phyloP scores from a whole-genome alignment of 2,329 filamentous ascomycete genomes.

The Aspergillus chevalieri region DNA sequence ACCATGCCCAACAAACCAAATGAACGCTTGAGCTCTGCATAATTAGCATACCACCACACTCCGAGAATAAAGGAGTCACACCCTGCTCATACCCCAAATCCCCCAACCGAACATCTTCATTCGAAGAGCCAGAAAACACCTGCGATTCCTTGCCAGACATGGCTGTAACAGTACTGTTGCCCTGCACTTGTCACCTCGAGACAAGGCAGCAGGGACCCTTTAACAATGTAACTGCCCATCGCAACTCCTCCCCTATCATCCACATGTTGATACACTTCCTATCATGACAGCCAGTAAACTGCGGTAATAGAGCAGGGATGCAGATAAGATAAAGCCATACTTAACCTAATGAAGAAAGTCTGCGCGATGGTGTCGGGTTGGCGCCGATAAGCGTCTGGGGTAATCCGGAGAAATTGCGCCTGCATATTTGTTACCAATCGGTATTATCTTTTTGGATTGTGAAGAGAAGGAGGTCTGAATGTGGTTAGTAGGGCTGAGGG shows the following conservation, averaged over 20 bases:
- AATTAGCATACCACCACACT: not conserved
- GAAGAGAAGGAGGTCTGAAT: not conserved
- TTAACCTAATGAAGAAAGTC: conserved; percentile 1
- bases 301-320: not conserved
- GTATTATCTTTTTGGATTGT: not conserved
- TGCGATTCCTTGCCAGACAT: not conserved
- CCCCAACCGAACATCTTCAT: conserved; percentile 32
- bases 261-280: not conserved
- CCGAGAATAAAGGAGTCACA: conserved; percentile 5
- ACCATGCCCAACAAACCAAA: conserved; percentile 54
- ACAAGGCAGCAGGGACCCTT: not conserved
- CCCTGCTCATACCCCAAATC: conserved; percentile 37
- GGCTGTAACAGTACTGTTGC: too few relatives aligned
- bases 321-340: not conserved
- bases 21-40: conserved; percentile 50
- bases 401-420: not conserved
- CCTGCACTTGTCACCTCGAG: too few relatives aligned
- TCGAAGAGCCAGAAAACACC: conserved; percentile 6
- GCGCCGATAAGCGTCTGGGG: not conserved
- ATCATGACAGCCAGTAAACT: not conserved
- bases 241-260: not conserved
- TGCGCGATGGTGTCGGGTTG: not conserved
- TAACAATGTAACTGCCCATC: not conserved
- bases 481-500: not conserved
- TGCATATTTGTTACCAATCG: not conserved